A percentile compares a stretch with the other conserved stretches of the same genome.
Evolutionary conservation across 2,329 filamentous ascomycete genomes (phyloP).

Genomic region (Colletotrichum melonis): DNA sequence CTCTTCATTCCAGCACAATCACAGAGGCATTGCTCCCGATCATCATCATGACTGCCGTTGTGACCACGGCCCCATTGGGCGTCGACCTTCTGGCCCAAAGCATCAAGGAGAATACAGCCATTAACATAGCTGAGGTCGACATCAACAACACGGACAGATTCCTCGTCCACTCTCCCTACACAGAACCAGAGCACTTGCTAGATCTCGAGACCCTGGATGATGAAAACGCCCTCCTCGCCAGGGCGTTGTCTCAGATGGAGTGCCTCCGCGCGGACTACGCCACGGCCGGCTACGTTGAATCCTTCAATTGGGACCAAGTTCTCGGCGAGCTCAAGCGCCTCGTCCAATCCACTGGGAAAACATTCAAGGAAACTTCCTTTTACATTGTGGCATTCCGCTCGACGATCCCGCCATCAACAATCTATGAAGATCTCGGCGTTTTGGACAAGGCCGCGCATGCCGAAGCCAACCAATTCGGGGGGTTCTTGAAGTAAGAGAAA

Average conservation of each 20-base stretch:
- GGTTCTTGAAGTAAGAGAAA: slow-evolving; percentile 74
- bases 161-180: slow-evolving; percentile 82
- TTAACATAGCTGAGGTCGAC: slow-evolving; percentile 27
- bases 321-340: slow-evolving; percentile 69
- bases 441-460: slow-evolving; percentile 84
- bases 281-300: slow-evolving; percentile 76
- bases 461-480: slow-evolving; percentile 83
- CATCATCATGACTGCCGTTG: slow-evolving; percentile 15
- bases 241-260: slow-evolving; percentile 74
- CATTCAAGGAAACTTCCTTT: slow-evolving; percentile 75
- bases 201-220: slow-evolving; percentile 74
- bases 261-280: slow-evolving; percentile 79
- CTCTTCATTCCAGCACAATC: not conserved
- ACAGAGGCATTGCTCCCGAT: no score
- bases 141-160: slow-evolving; percentile 41
- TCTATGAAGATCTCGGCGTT: slow-evolving; percentile 74
- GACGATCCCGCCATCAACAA: slow-evolving; percentile 69
- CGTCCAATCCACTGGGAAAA: slow-evolving; percentile 53
- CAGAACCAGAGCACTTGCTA: slow-evolving; percentile 75
- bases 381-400: slow-evolving; percentile 90
- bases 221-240: slow-evolving; percentile 76
- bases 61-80: slow-evolving; percentile 25
- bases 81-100: slow-evolving; percentile 18
- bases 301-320: slow-evolving; percentile 81
- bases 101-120: slow-evolving; percentile 20